Conservation (phyloP, 2,329 filamentous ascomycete genomes). For the Cadophora malorum region DNA sequence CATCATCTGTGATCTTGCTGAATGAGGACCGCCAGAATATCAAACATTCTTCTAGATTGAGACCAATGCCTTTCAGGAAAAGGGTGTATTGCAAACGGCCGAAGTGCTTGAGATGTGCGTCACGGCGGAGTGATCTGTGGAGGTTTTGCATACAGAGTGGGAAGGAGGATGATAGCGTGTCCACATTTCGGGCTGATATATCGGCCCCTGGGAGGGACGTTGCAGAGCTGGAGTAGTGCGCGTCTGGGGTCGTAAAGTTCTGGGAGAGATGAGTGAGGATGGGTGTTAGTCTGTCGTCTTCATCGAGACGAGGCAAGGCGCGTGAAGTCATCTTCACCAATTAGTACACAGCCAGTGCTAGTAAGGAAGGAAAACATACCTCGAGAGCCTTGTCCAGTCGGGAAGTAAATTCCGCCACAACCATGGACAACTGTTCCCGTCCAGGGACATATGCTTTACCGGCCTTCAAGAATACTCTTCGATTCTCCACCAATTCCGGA, state of each 20-base stretch:
- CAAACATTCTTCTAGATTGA: conserved; percentile 89
- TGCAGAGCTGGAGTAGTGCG: conserved; percentile 73
- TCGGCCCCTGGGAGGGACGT: conserved; percentile 71
- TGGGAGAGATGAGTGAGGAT: conserved; percentile 86
- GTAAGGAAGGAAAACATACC: conserved; percentile 53
- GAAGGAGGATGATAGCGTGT: conserved; percentile 80
- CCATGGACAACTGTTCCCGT: conserved; percentile 86
- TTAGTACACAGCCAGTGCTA: conserved; percentile 9
- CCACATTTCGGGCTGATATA: conserved; percentile 80
- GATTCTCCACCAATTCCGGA: conserved; percentile 83
- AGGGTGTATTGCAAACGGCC: conserved; percentile 93
- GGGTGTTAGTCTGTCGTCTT: conserved; percentile 87
- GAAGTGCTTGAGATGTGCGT: conserved; percentile 91
- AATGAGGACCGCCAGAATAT: conserved; percentile 91
- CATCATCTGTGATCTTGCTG: conserved; percentile 86
- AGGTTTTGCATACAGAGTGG: conserved; percentile 94
- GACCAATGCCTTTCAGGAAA: conserved; percentile 94
- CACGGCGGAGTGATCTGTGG: conserved; percentile 83
- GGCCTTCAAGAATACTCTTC: conserved; percentile 75
- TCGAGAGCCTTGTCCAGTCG: conserved; percentile 83
- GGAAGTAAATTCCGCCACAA: conserved; percentile 83
- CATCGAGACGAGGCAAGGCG: conserved; percentile 88
- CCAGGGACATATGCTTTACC: conserved; percentile 93
- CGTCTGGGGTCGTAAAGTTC: conserved; percentile 92
- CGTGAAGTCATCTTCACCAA: conserved; percentile 77